phyloP scores from a whole-genome alignment of 2,329 filamentous ascomycete genomes.

The Aspergillus pseudotamarii region DNA sequence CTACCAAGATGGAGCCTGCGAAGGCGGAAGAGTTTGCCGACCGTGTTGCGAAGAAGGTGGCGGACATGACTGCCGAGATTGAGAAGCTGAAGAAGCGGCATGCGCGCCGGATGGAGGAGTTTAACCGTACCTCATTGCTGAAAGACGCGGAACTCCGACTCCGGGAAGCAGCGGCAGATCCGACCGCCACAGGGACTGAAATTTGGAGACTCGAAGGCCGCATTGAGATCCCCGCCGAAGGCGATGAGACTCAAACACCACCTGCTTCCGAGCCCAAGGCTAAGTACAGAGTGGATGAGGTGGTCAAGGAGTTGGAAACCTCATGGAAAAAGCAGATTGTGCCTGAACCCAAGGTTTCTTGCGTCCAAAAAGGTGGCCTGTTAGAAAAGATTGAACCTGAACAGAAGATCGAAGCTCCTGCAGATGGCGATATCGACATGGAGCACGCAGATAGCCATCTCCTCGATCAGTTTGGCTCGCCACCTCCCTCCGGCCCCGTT shows the following conservation, averaged over 20 bases:
- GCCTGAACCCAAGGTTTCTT: slow-evolving; percentile 65
- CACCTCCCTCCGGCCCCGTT: slow-evolving; percentile 16
- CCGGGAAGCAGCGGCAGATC: slow-evolving; percentile 63
- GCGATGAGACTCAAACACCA: slow-evolving; percentile 38
- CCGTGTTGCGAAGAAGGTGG: slow-evolving; percentile 71
- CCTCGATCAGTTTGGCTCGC: slow-evolving; percentile 39
- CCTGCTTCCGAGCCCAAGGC: slow-evolving; percentile 45
- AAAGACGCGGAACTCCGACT: slow-evolving; percentile 76
- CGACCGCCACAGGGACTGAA: slow-evolving; percentile 59
- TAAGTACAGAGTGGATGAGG: slow-evolving; percentile 63
- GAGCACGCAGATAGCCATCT: slow-evolving; percentile 34
- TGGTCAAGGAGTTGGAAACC: slow-evolving; percentile 74
- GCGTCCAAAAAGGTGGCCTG: slow-evolving; percentile 77
- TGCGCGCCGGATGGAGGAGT: slow-evolving; percentile 70
- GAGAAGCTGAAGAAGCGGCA: slow-evolving; percentile 82
- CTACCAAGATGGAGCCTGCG: slow-evolving; percentile 70
- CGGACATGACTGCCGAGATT: slow-evolving; percentile 77
- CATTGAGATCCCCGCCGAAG: slow-evolving; percentile 35
- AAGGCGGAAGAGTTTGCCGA: slow-evolving; percentile 82
- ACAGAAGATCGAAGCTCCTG: slow-evolving; percentile 21
- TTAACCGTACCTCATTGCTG: slow-evolving; percentile 71
- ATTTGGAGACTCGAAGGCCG: slow-evolving; percentile 66
- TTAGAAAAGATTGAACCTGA: slow-evolving; percentile 56
- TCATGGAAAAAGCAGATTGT: slow-evolving; percentile 69
- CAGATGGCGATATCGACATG: slow-evolving; percentile 39